Evolutionary conservation across 2,329 filamentous ascomycete genomes (phyloP).

Genomic region (Leptosphaerulina australis): DNA sequence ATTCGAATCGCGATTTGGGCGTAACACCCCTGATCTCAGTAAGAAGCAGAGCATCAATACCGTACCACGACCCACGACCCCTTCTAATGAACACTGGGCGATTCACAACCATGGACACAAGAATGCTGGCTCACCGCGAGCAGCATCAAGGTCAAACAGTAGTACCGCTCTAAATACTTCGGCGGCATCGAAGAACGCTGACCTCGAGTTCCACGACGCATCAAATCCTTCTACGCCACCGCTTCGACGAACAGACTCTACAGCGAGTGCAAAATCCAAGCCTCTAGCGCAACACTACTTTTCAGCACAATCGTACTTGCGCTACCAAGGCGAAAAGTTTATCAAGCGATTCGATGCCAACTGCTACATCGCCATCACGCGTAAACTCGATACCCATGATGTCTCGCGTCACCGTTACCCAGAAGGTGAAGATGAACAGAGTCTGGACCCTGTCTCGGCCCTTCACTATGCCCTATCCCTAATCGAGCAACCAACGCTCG

Average conservation of each 20-base stretch:
- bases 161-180: conserved; percentile 30
- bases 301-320: conserved; percentile 94
- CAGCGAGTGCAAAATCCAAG: conserved; percentile 44
- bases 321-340: conserved; percentile 96
- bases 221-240: conserved; percentile 44
- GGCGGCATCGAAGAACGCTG: conserved; percentile 37
- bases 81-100: conserved; percentile 56
- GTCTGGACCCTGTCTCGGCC: conserved; percentile 60
- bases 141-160: conserved; percentile 45
- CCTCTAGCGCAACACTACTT: conserved; percentile 75
- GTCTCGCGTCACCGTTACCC: conserved; percentile 75
- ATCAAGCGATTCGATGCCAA: conserved; percentile 97
- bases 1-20: conserved; percentile 92
- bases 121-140: conserved; percentile 54
- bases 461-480: conserved; percentile 72
- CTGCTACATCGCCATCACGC: conserved; percentile 98
- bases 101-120: conserved; percentile 61
- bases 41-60: conserved; percentile 83
- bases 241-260: conserved; percentile 21
- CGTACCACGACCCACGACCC: conserved; percentile 56
- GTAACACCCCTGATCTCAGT: conserved; percentile 86
- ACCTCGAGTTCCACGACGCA: conserved; percentile 56
- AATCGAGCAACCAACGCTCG: conserved; percentile 87
- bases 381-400: conserved; percentile 97
- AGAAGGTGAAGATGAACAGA: conserved; percentile 37